Evolutionary conservation across 2,329 filamentous ascomycete genomes (phyloP).

Genomic region (Leptographium galeiforme): DNA sequence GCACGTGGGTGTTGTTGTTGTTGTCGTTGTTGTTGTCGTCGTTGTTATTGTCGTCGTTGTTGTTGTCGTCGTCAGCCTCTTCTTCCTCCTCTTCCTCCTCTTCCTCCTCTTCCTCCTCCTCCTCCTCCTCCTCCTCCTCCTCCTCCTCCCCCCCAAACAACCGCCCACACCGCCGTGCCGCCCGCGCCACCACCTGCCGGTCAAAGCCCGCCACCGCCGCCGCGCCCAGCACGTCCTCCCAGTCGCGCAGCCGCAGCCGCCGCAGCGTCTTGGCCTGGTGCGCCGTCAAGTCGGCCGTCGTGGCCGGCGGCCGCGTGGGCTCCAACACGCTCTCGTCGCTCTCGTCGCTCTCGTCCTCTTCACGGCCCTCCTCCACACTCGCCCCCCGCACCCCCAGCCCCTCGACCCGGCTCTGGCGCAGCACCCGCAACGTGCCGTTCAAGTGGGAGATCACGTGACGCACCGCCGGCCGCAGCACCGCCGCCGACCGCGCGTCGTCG

Average conservation of each 20-base stretch:
- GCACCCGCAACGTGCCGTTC: conserved; percentile 53
- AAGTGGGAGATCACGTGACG: conserved; percentile 57
- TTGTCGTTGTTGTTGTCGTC: too few species aligned
- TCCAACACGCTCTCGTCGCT: background rate
- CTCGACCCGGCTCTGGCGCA: conserved; percentile 54
- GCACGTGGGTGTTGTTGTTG: too few species aligned
- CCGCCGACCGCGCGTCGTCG: conserved; percentile 56
- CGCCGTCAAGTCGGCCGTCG: background rate
- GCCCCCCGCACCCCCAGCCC: conserved; percentile 19
- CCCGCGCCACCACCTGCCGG: conserved; percentile 47
- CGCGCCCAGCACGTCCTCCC: conserved; percentile 72
- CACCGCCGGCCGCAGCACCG: conserved; percentile 53
- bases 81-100: background rate
- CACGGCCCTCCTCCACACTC: background rate
- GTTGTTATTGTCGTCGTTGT: background rate
- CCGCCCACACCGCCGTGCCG: conserved; percentile 59
- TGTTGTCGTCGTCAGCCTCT: too few species aligned
- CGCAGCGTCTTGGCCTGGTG: background rate
- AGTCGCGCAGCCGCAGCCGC: conserved; percentile 49
- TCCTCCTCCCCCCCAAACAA: conserved; percentile 63
- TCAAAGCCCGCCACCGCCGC: conserved; percentile 65
- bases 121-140: conserved; percentile 36
- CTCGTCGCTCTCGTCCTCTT: background rate
- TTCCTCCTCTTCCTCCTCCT: background rate
- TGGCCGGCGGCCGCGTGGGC: background rate